Evolutionary conservation across 2,329 filamentous ascomycete genomes (phyloP).

Genomic region (Diaporthe capsici): DNA sequence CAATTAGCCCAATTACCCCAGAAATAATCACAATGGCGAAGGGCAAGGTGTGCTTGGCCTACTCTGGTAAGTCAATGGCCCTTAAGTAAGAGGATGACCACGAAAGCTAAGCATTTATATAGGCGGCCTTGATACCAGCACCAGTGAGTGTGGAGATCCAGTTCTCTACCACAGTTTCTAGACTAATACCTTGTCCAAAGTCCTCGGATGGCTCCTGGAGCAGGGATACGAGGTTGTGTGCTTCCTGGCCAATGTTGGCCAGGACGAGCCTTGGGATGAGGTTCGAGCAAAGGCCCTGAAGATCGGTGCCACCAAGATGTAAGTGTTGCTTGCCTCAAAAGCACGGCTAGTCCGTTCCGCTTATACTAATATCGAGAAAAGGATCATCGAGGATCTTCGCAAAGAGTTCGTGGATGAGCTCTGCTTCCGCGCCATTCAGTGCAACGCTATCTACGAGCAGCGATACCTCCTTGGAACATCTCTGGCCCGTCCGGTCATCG

Average conservation of each 20-base stretch:
- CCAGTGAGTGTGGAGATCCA: constrained; percentile 39
- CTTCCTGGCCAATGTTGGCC: constrained; percentile 79
- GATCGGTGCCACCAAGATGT: constrained; percentile 51
- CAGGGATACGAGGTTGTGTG: constrained; percentile 73
- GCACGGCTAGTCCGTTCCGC: constrained; percentile 57
- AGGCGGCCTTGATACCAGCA: constrained; percentile 43
- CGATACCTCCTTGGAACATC: constrained; percentile 65
- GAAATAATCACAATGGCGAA: constrained; percentile 37
- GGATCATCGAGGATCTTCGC: constrained; percentile 74
- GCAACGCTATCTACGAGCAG: constrained; percentile 77
- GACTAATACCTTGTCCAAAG: constrained; percentile 31
- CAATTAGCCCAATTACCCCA: constrained; percentile 7
- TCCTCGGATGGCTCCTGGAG: constrained; percentile 52
- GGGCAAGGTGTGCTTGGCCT: constrained; percentile 42
- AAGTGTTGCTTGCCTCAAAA: neutral
- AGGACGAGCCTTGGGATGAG: constrained; percentile 81
- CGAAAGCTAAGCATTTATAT: constrained; percentile 24
- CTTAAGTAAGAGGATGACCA: neutral
- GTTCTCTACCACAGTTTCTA: too few relatives aligned
- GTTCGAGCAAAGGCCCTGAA: constrained; percentile 78
- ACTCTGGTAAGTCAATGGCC: constrained; percentile 38
- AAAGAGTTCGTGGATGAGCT: constrained; percentile 85
- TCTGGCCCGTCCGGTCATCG: constrained; percentile 79
- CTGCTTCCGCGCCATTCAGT: constrained; percentile 84
- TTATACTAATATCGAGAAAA: constrained; percentile 36